Conservation (phyloP, 2,329 filamentous ascomycete genomes). For the Phaeoacremonium minimum region DNA sequence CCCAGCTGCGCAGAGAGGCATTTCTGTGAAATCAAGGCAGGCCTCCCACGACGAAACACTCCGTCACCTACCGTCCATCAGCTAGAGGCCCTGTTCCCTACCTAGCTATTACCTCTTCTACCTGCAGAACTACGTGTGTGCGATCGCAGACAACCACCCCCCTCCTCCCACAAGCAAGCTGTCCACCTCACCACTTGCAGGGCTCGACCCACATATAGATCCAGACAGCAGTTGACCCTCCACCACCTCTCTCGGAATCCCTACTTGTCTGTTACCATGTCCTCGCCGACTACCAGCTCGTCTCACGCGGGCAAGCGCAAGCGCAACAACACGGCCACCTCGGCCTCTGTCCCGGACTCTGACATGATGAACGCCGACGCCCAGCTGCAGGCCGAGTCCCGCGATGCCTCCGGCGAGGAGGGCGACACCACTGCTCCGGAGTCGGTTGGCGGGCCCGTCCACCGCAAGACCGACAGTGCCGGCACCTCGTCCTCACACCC, state of each 20-base stretch:
- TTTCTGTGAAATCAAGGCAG: too few species aligned
- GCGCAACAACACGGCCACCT: constrained; percentile 57
- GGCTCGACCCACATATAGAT: background rate
- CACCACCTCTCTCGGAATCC: background rate
- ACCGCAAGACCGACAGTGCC: constrained; percentile 50
- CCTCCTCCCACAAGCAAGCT: too few species aligned
- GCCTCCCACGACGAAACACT: too few species aligned
- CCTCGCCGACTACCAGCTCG: constrained; percentile 49
- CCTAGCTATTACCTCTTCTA: too few species aligned
- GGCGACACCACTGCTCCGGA: constrained; percentile 68
- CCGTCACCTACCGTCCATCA: too few species aligned
- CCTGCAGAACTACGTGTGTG: too few species aligned
- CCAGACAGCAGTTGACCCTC: background rate
- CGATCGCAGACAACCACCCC: too few species aligned
- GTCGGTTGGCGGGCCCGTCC: constrained; percentile 34
- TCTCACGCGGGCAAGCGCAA: constrained; percentile 71
- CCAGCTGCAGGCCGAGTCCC: constrained; percentile 68
- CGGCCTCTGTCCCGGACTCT: constrained; percentile 33
- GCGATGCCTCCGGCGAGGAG: constrained; percentile 81
- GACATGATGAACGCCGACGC: constrained; percentile 46
- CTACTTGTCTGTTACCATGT: constrained; percentile 43
- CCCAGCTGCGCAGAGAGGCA: too few species aligned
- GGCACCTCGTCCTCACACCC: constrained; percentile 44
- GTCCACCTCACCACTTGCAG: too few species aligned
- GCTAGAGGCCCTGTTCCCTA: too few species aligned